These are phyloP conservation scores for Cynanchum wilfordii DNA, from an alignment of 257 asterid species.

Conservation along the genomic window DNA sequence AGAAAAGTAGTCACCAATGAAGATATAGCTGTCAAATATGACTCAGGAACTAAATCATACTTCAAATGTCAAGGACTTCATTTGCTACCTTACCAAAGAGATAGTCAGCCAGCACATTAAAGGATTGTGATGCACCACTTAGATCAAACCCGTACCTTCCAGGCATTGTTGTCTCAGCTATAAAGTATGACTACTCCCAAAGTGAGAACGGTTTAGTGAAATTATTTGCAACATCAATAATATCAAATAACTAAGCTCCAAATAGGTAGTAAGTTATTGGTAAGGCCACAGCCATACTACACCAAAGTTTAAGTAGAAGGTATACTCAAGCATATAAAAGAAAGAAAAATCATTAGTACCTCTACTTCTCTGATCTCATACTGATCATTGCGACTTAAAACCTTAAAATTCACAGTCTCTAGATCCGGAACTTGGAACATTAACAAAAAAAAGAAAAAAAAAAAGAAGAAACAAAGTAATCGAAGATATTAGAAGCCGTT, in stretches of 20 bases:
- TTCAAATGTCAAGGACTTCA: conserved; percentile 13
- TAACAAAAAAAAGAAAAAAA: background rate
- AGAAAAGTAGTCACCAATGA: conserved; percentile 5
- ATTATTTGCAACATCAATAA: background rate
- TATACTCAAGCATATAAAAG: background rate
- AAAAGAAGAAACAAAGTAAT: too few species aligned
- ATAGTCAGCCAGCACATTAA: conserved; percentile 74
- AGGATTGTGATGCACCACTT: conserved; percentile 70
- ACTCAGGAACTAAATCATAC: background rate
- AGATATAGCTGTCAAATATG: background rate
- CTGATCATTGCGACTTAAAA: conserved; percentile 44
- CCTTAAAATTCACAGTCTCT: conserved; percentile 73
- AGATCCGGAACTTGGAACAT: conserved; percentile 60
- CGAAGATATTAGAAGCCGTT: background rate
- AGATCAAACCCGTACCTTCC: conserved; percentile 74
- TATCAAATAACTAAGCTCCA: background rate
- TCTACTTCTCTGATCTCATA: conserved; percentile 83
- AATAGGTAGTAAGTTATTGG: background rate
- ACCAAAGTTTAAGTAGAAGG: background rate
- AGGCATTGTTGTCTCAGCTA: conserved; percentile 92
- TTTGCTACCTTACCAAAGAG: conserved; percentile 92
- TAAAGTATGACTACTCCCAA: conserved; percentile 49
- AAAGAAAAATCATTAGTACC: conserved; percentile 31
- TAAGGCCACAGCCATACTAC: background rate
- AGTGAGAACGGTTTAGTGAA: background rate